Conservation (phyloP, 257 asterid genomes). For the Primulina huaijiensis region DNA sequence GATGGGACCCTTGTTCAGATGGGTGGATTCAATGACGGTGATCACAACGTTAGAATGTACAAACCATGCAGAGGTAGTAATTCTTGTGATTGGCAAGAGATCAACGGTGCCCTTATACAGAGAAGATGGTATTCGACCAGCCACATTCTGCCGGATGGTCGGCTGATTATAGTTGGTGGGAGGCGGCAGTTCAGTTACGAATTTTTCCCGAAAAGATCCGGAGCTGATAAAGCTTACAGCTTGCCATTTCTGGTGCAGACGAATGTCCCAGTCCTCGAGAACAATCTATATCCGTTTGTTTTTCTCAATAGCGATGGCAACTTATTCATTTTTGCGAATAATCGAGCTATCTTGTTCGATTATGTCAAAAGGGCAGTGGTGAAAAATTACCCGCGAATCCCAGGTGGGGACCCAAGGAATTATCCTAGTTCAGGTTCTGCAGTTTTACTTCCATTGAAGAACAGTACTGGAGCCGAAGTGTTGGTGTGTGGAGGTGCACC, state of each 20-base stretch:
- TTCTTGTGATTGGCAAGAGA: slow-evolving; percentile 30
- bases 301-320: slow-evolving; percentile 32
- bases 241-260: slow-evolving; percentile 29
- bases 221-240: slow-evolving; percentile 8
- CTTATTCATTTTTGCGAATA: slow-evolving; percentile 31
- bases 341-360: slow-evolving; percentile 29
- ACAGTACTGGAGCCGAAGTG: slow-evolving; percentile 15
- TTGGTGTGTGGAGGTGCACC: slow-evolving; percentile 34
- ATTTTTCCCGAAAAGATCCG: slow-evolving; percentile 22
- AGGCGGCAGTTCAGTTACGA: slow-evolving; percentile 26
- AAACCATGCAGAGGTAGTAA: slow-evolving; percentile 4
- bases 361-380: not conserved
- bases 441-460: slow-evolving; percentile 26
- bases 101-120: slow-evolving; percentile 9
- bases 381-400: slow-evolving; percentile 15
- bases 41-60: slow-evolving; percentile 9
- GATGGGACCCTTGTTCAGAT: slow-evolving; percentile 27
- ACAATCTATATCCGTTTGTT: slow-evolving; percentile 35
- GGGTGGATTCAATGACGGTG: slow-evolving; percentile 34
- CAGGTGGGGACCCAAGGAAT: slow-evolving; percentile 24
- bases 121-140: slow-evolving; percentile 35
- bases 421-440: slow-evolving; percentile 30
- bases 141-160: slow-evolving; percentile 33
- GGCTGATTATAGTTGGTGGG: slow-evolving; percentile 30
- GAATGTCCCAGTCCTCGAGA: slow-evolving; percentile 24